Evolutionary conservation across 1,284 basidiomycete species (phyloP).

Genomic region (Anthracocystis walkeri): DNA sequence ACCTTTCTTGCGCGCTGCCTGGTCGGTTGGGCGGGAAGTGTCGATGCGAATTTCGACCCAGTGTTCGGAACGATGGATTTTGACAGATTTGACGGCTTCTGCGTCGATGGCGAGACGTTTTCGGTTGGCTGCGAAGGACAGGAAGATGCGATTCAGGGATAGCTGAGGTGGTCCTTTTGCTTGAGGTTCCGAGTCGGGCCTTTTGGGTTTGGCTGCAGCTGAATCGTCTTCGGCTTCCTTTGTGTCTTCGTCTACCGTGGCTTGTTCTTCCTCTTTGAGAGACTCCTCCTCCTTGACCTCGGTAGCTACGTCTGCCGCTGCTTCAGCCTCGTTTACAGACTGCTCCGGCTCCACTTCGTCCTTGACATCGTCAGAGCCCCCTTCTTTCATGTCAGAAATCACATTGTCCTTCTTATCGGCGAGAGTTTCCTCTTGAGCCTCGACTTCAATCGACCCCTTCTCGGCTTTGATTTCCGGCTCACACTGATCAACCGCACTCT

Average conservation of each 20-base stretch:
- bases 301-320: background rate
- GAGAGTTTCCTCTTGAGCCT: background rate
- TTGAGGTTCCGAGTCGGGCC: background rate
- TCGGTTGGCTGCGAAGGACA: conserved; percentile 89
- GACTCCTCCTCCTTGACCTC: background rate
- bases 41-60: conserved; percentile 82
- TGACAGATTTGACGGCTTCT: conserved; percentile 82
- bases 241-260: background rate
- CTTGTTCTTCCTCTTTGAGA: background rate
- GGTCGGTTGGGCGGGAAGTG: conserved; percentile 9
- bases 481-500: background rate
- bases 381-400: background rate
- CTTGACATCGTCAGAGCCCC: background rate
- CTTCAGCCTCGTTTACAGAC: background rate
- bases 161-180: conserved; percentile 68
- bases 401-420: background rate
- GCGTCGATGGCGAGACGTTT: conserved; percentile 89
- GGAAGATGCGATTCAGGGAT: conserved; percentile 76
- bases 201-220: conserved; percentile 4
- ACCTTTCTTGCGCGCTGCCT: conserved; percentile 69
- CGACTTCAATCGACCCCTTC: background rate
- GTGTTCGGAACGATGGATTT: conserved; percentile 83
- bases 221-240: conserved; percentile 5
- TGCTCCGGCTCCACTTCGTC: background rate
- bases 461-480: background rate